Conservation (phyloP, 2,329 filamentous ascomycete genomes). For the Scedosporium aurantiacum region DNA sequence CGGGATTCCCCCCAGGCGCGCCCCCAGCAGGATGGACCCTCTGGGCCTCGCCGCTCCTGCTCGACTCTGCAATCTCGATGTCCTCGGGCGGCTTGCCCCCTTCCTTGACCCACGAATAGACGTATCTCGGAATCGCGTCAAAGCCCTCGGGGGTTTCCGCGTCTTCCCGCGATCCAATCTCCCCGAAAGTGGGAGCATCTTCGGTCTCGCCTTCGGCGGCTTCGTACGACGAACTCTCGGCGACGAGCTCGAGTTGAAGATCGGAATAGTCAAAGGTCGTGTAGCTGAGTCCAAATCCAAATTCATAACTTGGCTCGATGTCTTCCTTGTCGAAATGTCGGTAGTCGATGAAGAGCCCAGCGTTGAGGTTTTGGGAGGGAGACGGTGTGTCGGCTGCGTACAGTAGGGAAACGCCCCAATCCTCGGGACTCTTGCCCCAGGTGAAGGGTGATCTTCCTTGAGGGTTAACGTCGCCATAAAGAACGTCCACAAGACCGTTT, state of each 20-base stretch:
- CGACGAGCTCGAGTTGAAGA: background rate
- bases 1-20: conserved; percentile 1
- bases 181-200: background rate
- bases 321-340: conserved; percentile 65
- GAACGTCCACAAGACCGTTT: conserved; percentile 59
- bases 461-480: conserved; percentile 62
- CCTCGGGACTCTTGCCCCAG: conserved; percentile 33
- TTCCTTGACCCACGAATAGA: conserved; percentile 2
- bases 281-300: conserved; percentile 69
- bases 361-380: background rate
- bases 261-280: conserved; percentile 48
- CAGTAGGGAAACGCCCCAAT: background rate
- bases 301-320: conserved; percentile 62
- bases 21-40: background rate
- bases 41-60: background rate
- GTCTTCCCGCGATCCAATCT: background rate
- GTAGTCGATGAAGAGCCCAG: conserved; percentile 68
- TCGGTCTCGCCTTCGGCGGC: conserved; percentile 8
- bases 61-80: background rate
- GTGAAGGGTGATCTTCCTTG: conserved; percentile 42
- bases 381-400: background rate
- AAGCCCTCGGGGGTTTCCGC: background rate
- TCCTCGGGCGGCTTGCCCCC: background rate
- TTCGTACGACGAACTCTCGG: background rate
- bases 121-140: background rate